Base-by-base conservation (phyloP, 192 early-diverging fungal species). In the Gonapodya prolifera region DNA sequence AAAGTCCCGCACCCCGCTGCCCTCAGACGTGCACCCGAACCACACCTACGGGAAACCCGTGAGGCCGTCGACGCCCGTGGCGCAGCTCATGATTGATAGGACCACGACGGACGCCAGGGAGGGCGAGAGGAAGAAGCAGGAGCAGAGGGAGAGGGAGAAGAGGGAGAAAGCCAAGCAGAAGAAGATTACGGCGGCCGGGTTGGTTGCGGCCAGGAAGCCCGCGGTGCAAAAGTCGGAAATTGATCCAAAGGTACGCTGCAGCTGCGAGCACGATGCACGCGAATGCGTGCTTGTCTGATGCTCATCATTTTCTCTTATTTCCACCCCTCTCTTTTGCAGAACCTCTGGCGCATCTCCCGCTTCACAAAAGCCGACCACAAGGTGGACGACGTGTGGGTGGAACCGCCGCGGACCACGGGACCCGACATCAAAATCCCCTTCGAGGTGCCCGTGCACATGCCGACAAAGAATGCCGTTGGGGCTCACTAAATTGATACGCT, bases 11-110 rank as follows among this genome's bases (percentile, higher is more conserved):
- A 84, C 80, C 0, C 80, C 83, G 1, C 77, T 89, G 0, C 88
- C 88, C n/a, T 85, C 84, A 75, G 88, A 89, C 77, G 73, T 35
- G 45, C 77, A 89, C 80, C 79, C 81, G 35, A 75, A 79, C 28
- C 87, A 86, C 74, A 80, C 86, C 1, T 89, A 89, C 76, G 88
- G 88, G 34, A 86, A 87, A 79, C 88, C 88, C 16, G 87, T 85
- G 18, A 84, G 88, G n/a, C 88, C 88, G 2, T 84, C 83, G 0
- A 87, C 86, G 0, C 88, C 88, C 33, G 88, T 89, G 0, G 84
- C 83, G 30, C 71, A 78, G 13, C 78, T 89, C 74, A 89, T 89
- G 86, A 85, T 86, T 0, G 88, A 89, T 80, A 8, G 23, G 45
- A 61, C 45, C 45, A 61, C 23, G 45, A 23, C 45, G 8, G 45